Base-by-base conservation (phyloP, 129 eudicot genomes). In the Pseudognaphalium luteoalbum region DNA sequence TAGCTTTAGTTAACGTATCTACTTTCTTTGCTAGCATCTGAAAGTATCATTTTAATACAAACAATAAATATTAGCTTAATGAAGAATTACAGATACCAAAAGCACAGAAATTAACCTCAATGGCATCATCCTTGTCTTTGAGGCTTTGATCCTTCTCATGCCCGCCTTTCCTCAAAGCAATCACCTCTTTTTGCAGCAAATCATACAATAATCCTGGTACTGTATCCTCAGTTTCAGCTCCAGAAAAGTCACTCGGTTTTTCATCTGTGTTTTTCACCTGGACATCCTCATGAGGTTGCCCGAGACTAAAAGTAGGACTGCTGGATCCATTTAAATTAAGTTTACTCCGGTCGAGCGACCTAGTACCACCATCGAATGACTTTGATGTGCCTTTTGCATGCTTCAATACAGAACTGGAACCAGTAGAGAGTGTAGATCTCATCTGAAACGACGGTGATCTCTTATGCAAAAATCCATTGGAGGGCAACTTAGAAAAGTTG, bases 101-200 rank as follows among this genome's bases (percentile, higher is more conserved):
- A 62, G 25, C 17, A 30, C 30, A 71, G 19, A 41, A 66, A 34
- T 16, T 74, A 70, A 92, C 98, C 96, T 92, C 98, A 51, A 92
- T 92, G 25, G 96, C 98, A 76, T 92, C 98, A 70, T 92, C 98
- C 77, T 92, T 92, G 79, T 89, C 98, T 86, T 92, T 92, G 51
- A 92, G 92, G 86, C 96, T 88, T 83, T 89, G 98, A 85, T 89
- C 98, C 79, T 92, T 92, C 81, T 92, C 98, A 81, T 89, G 86
- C 12, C 96, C 91, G 20, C 92, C 81, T 87, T 81, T 92, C 85
- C 98, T 88, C 90, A 92, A 85, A 66, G 92, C 50, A 83, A 92
- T 73, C 71, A 92, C 96, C 86, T 92, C 98, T 70, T 92, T 92
- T 50, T 92, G 98, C 73, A 92, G 81, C 76, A 92, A 76, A 87